Conservation (phyloP, 805 yeast species). For the Metschnikowia corniflorae region DNA sequence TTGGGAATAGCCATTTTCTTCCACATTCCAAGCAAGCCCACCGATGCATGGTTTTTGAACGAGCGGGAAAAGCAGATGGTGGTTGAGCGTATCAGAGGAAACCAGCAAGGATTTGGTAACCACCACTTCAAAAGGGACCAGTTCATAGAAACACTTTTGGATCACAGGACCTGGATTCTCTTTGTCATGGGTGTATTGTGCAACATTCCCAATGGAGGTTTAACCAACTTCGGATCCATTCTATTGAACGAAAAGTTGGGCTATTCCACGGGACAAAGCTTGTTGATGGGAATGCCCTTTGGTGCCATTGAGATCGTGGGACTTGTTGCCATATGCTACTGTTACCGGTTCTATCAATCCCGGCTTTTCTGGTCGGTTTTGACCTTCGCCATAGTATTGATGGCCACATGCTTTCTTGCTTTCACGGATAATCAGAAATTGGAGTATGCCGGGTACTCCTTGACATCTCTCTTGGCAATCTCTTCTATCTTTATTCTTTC, state of each 20-base stretch:
- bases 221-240: slow-evolving; percentile 46
- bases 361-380: slow-evolving; percentile 29
- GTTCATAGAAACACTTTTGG: slow-evolving; percentile 32
- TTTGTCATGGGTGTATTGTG: slow-evolving; percentile 10
- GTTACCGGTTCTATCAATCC: slow-evolving; percentile 24
- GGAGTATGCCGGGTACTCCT: slow-evolving; percentile 27
- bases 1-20: slow-evolving; percentile 22
- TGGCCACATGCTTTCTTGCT: slow-evolving; percentile 38
- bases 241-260: slow-evolving; percentile 42
- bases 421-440: slow-evolving; percentile 32
- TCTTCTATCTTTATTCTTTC: slow-evolving; percentile 31
- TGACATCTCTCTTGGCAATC: slow-evolving; percentile 34
- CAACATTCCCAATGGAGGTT: slow-evolving; percentile 52
- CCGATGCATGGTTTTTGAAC: slow-evolving; percentile 32
- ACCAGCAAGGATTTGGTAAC: slow-evolving; percentile 45
- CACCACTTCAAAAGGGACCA: slow-evolving; percentile 35
- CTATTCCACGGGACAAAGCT: slow-evolving; percentile 30
- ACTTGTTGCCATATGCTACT: slow-evolving; percentile 27
- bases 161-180: slow-evolving; percentile 32
- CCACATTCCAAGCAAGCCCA: slow-evolving; percentile 31
- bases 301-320: slow-evolving; percentile 48
- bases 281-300: slow-evolving; percentile 43
- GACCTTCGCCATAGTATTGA: slow-evolving; percentile 21
- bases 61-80: slow-evolving; percentile 26
- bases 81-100: slow-evolving; percentile 18